These are phyloP conservation scores for Populus hybrid DNA, from an alignment of 441 rosid genomes.

Conservation along the genomic window DNA sequence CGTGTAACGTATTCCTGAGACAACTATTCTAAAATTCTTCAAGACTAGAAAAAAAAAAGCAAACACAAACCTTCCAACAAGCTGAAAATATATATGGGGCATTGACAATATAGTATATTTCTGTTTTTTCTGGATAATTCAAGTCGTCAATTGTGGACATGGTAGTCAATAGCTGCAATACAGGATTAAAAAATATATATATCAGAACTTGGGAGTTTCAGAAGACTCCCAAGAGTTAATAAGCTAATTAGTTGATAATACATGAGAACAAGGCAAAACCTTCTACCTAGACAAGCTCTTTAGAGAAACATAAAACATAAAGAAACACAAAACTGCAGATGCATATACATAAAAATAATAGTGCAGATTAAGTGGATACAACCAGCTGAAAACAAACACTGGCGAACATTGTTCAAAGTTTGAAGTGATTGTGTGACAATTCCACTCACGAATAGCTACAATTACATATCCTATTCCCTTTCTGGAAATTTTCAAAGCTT, in stretches of 20 bases:
- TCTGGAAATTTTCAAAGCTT: background rate
- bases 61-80: constrained; percentile 82
- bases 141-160: constrained; percentile 82
- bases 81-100: constrained; percentile 90
- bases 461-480: background rate
- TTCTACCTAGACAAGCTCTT: background rate
- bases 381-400: background rate
- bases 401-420: background rate
- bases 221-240: background rate
- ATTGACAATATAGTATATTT: constrained; percentile 77
- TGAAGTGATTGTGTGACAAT: background rate
- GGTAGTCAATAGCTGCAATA: constrained; percentile 70
- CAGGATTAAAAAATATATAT: background rate
- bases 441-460: background rate
- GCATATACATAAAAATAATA: background rate
- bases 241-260: background rate
- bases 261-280: background rate
- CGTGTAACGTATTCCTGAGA: background rate
- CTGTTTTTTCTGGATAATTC: constrained; percentile 95
- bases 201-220: background rate
- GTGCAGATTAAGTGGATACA: background rate
- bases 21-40: background rate
- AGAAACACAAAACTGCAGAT: background rate
- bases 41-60: background rate
- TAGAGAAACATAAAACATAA: background rate